Evolutionary conservation across 2,329 filamentous ascomycete genomes (phyloP).

Genomic region (Sporothrix phasma): DNA sequence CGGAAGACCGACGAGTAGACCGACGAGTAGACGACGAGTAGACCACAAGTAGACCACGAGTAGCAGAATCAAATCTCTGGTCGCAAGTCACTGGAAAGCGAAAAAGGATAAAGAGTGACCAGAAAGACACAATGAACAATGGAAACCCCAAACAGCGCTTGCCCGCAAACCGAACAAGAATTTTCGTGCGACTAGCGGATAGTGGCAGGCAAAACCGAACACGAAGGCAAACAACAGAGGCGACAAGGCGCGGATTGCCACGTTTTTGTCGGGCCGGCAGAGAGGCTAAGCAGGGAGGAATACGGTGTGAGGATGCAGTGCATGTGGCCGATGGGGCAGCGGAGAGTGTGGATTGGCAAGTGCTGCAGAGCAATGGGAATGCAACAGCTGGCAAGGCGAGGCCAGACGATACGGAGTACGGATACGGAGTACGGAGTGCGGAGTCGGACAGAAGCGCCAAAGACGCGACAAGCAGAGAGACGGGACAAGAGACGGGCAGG

Average conservation of each 20-base stretch:
- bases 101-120: neutral
- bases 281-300: slow-evolving; percentile 5
- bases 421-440: neutral
- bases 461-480: too few relatives aligned
- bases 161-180: slow-evolving; percentile 5
- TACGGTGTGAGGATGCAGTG: neutral
- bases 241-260: neutral
- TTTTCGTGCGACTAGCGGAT: slow-evolving; percentile 8
- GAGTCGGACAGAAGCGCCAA: neutral
- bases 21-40: neutral
- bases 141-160: slow-evolving; percentile 5
- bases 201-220: slow-evolving; percentile 7
- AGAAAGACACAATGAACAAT: neutral
- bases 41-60: neutral
- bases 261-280: slow-evolving; percentile 5
- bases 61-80: neutral
- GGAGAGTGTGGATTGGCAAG: neutral
- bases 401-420: neutral
- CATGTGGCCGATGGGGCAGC: neutral
- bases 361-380: neutral
- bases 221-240: slow-evolving; percentile 7
- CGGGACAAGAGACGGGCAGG: too few relatives aligned
- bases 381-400: neutral
- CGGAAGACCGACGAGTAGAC: too few relatives aligned
- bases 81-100: neutral